Evolutionary conservation across 1,139 yeast species (phyloP), one percentile per base, ranked within the genome.

Genomic region (Scheffersomyces illinoinensis): DNA sequence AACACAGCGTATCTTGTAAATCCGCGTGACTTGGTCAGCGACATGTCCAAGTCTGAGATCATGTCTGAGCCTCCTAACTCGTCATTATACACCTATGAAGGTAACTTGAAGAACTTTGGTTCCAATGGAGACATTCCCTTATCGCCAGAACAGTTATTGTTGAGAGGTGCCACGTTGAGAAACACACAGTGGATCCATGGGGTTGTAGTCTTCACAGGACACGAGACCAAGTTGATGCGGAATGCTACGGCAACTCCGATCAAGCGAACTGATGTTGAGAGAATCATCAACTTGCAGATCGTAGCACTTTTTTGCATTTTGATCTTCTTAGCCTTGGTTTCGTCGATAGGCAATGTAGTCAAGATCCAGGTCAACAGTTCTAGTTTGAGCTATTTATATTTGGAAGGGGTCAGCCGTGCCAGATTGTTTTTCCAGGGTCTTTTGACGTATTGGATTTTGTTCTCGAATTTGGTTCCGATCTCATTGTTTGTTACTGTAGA

Each of bases 231-330:
- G 70, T 82, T 96, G 64, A 95, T 96, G 99, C 86, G 99, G 71
- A 96, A 96, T 76, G 99, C 99, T 17, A 93, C 98, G 1, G 98
- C 99, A 3, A 89, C 99, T 0, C 99, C 99, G 4, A 96, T 96
- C 68, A 96, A 96, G 71, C 85, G 97, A 68, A 96, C 99, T 0
- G 97, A 97, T 33, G 98, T 96, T 17, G 99, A 96, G 77, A 86
- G 97, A 73, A 91, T 93, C 75, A 93, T 96, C 64, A 96, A 96
- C 72, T 76, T 91, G 67, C 99, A 96, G 73, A 95, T 95, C 68
- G 79, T 95, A 63, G 97, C 95, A 1, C 78, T 96, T 61, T 95
- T 96, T 71, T 85, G 89, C 48, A 88, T 96, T 58, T 83, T 96
- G 64, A 85, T 95, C 50, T 80, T 85, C 5, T 81, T 96, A 58